Conservation (phyloP, 352 stramenopile species). For the Phytophthora chlamydospora region DNA sequence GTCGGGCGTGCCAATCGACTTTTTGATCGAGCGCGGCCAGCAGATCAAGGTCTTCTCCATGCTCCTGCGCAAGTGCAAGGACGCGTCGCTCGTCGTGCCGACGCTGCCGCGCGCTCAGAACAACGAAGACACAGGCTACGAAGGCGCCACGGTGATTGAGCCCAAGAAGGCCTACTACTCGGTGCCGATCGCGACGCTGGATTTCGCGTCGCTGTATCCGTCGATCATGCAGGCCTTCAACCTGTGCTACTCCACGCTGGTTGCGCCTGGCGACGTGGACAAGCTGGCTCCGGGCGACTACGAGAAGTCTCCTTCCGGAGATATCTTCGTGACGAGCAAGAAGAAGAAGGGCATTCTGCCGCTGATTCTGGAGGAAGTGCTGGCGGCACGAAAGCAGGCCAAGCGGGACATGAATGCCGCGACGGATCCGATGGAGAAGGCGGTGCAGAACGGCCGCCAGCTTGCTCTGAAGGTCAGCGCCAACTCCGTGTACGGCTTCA, state of each 20-base stretch:
- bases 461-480: slow-evolving; percentile 96
- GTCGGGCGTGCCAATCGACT: slow-evolving; percentile 97
- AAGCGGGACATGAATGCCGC: slow-evolving; percentile 99
- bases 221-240: slow-evolving; percentile 99
- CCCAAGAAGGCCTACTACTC: slow-evolving; percentile 99
- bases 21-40: slow-evolving; percentile 98
- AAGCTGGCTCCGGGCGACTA: slow-evolving; percentile 80
- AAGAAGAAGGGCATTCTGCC: slow-evolving; percentile 99
- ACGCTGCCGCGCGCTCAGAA: slow-evolving; percentile 92
- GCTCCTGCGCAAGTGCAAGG: slow-evolving; percentile 97
- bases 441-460: slow-evolving; percentile 99
- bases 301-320: slow-evolving; percentile 94
- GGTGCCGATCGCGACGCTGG: slow-evolving; percentile 98
- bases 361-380: slow-evolving; percentile 98
- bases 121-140: slow-evolving; percentile 92
- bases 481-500: slow-evolving; percentile 99
- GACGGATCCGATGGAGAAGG: slow-evolving; percentile 98
- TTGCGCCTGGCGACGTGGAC: slow-evolving; percentile 74
- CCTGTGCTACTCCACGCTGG: slow-evolving; percentile 99
- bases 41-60: slow-evolving; percentile 99
- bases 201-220: slow-evolving; percentile 99
- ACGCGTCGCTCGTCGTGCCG: slow-evolving; percentile 95
- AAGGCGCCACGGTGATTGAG: slow-evolving; percentile 99
- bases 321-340: slow-evolving; percentile 95
- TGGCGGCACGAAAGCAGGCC: slow-evolving; percentile 96